Evolutionary conservation across 2,329 filamentous ascomycete species (phyloP), one percentile per base, ranked within the genome.

Genomic region (Fusarium sarcochroum): DNA sequence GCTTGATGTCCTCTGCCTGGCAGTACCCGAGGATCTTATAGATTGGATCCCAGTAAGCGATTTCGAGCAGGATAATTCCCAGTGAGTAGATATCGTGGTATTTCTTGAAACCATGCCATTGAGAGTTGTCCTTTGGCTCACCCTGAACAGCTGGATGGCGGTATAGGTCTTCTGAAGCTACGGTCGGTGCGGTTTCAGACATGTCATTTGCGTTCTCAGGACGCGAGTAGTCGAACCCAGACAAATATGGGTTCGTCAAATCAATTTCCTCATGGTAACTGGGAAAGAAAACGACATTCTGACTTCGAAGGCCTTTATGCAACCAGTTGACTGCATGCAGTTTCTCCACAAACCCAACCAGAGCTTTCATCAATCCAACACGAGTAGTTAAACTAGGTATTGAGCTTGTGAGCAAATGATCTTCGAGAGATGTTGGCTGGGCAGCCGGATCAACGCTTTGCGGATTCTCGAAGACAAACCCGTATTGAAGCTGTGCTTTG

Each of bases 21-120:
- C n/a, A 32, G 10, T 47, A 55, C 2, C 51, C 51, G 7, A 55
- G 20, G 15, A 55, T 55, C 8, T 34, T 15, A 4, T 47, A 55
- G 23, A 47, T 40, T 6, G 42, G 51, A 11, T 56, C 45, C 58
- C 51, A 56, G 25, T 56, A 47, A 2, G 46, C 58, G 11, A 56
- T 46, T 15, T 60, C 32, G 13, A 60, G 34, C 15, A 60, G 15
- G 1, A 60, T 27, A 3, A 60, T 45, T 2, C 57, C 57, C 0
- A 60, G 32, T 1, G 57, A 56, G 51, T 56, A 60, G 2, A 60
- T 46, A 2, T 60, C 57, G 17, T 56, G 57, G 5, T 46, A 25
- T 14, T 56, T 60, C 8, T 60, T 30, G 15, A 60, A 60, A 1
- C 57, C 51, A 5, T 38, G 20, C 0, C 51, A 41, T n/a, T 40